phyloP scores from a whole-genome alignment of 2,329 filamentous ascomycete genomes.

The Calonectria multiphialidica region DNA sequence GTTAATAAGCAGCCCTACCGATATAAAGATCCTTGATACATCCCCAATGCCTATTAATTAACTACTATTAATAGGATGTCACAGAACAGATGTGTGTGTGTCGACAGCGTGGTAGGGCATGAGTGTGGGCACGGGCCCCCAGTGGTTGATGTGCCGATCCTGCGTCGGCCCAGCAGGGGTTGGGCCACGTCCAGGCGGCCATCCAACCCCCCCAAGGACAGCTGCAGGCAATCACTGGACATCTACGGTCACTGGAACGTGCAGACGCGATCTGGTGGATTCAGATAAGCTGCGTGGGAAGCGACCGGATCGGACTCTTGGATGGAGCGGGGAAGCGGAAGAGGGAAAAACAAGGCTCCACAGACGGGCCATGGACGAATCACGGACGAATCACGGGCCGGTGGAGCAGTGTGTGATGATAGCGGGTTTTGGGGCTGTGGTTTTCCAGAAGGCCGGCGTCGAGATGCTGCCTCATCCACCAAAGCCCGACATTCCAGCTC shows the following conservation, averaged over 20 bases:
- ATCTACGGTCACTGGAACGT: background rate
- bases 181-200: background rate
- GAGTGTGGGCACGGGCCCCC: background rate
- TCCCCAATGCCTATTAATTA: background rate
- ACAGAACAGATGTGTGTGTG: background rate
- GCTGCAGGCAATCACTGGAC: background rate
- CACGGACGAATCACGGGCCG: constrained; percentile 8
- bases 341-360: background rate
- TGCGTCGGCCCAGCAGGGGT: background rate
- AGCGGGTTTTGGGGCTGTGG: background rate
- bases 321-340: constrained; percentile 15
- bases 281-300: constrained; percentile 10
- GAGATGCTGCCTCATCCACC: constrained; percentile 14
- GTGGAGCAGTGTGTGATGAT: background rate
- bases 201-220: background rate
- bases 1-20: background rate
- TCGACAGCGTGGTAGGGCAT: background rate
- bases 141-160: background rate
- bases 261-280: constrained; percentile 23
- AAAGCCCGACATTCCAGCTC: background rate
- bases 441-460: background rate
- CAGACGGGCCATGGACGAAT: background rate
- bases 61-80: background rate
- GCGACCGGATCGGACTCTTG: background rate
- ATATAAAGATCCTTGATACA: background rate